A percentile compares a stretch with the other conserved stretches of the same genome.
Conservation (phyloP, 306 rosid genomes). For the Potentilla sterilis region DNA sequence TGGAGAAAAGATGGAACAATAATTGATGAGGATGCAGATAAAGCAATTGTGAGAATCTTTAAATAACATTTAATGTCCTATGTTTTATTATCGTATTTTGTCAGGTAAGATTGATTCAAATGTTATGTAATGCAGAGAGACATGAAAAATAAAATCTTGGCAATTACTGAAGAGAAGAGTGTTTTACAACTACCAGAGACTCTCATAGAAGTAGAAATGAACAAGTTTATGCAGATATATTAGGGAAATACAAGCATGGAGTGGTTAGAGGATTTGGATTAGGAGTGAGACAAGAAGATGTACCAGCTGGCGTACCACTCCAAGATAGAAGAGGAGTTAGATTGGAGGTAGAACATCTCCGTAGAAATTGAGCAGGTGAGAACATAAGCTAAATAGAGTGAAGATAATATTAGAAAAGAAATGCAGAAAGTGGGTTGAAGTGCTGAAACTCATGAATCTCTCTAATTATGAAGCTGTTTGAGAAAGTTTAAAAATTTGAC, state of each 20-base stretch:
- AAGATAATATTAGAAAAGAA: too few relatives aligned
- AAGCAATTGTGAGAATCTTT: not conserved
- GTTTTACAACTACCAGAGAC: not conserved
- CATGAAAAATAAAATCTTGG: not conserved
- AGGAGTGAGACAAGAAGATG: too few relatives aligned
- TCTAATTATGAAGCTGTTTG: too few relatives aligned
- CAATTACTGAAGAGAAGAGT: not conserved
- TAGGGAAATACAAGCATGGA: not conserved
- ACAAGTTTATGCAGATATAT: not conserved
- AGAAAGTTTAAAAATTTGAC: too few relatives aligned
- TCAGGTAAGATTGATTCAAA: not conserved
- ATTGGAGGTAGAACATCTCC: too few relatives aligned
- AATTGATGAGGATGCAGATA: not conserved
- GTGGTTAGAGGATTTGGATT: not conserved
- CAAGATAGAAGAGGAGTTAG: too few relatives aligned
- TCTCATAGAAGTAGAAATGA: not conserved
- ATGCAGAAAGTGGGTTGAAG: too few relatives aligned
- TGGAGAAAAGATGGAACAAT: not conserved
- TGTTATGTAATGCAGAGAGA: not conserved
- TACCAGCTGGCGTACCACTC: too few relatives aligned
- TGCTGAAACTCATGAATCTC: too few relatives aligned
- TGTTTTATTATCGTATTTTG: not conserved
- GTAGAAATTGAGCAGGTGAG: too few relatives aligned
- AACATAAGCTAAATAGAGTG: too few relatives aligned
- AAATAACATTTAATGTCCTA: too few relatives aligned